Evolutionary conservation across 2,329 filamentous ascomycete species (phyloP).

Genomic region (Chrysosphaeria jannelii): DNA sequence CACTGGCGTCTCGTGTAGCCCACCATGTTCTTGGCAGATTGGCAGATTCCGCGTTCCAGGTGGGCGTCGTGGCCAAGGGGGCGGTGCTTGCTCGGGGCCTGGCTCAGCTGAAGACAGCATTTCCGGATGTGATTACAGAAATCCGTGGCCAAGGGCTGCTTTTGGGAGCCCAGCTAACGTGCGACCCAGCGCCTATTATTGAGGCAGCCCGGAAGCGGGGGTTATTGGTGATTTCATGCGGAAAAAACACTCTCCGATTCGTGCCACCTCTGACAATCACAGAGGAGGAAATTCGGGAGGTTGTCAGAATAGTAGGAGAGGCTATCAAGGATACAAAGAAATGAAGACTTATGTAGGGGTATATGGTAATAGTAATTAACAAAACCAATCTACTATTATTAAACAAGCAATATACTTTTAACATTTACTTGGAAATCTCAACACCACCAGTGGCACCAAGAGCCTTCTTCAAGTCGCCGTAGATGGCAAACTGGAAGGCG

Average conservation of each 20-base stretch:
- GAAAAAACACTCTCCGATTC: constrained; percentile 73
- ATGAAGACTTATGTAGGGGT: too few species aligned
- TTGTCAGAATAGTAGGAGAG: constrained; percentile 44
- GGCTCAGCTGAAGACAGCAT: constrained; percentile 14
- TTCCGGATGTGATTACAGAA: constrained; percentile 44
- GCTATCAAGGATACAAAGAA: constrained; percentile 21
- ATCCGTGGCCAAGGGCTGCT: constrained; percentile 63
- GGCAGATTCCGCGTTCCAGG: constrained; percentile 37
- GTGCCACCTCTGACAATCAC: constrained; percentile 65
- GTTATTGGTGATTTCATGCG: constrained; percentile 70
- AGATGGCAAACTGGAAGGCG: constrained; percentile 59
- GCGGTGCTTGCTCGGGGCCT: constrained; percentile 18
- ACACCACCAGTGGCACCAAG: constrained; percentile 47
- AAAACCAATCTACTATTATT: too few species aligned
- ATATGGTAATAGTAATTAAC: too few species aligned
- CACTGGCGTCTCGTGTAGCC: constrained; percentile 54
- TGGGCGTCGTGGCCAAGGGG: constrained; percentile 35
- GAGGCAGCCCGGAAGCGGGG: constrained; percentile 70
- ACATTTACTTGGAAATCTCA: constrained; percentile 24
- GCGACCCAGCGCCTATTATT: constrained; percentile 44
- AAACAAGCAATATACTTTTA: too few species aligned
- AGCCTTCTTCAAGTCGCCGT: constrained; percentile 37
- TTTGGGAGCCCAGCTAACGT: constrained; percentile 53
- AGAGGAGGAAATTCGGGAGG: constrained; percentile 50
- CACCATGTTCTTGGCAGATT: constrained; percentile 63